Percentiles rank a stretch among this genome's conserved stretches.
phyloP scores from a whole-genome alignment of 805 yeast species.

The Candida taoyuanica region DNA sequence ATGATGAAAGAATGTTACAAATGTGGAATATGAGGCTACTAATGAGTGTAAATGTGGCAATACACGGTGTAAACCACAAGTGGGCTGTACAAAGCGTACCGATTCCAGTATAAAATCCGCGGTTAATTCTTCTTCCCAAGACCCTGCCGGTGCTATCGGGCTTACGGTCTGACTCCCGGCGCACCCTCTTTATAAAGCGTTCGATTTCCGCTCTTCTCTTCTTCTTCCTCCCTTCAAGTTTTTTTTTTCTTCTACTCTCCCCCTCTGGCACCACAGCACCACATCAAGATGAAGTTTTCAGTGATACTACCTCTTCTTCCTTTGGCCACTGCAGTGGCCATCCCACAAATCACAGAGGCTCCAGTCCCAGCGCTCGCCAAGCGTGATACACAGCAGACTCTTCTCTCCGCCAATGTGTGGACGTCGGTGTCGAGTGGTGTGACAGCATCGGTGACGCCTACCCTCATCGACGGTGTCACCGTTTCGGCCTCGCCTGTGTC shows the following conservation, averaged over 20 bases:
- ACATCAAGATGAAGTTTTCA: slow-evolving; percentile 12
- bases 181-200: too few relatives aligned
- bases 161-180: too few relatives aligned
- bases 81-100: too few relatives aligned
- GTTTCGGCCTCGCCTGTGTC: slow-evolving; percentile 36
- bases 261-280: neutral
- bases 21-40: neutral
- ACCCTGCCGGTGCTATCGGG: slow-evolving; percentile 12
- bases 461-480: slow-evolving; percentile 43
- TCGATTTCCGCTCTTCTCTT: neutral
- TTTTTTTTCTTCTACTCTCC: neutral
- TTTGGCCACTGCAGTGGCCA: slow-evolving; percentile 23
- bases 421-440: slow-evolving; percentile 31
- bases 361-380: slow-evolving; percentile 19
- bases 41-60: too few relatives aligned
- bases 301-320: slow-evolving; percentile 11
- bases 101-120: neutral
- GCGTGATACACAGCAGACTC: slow-evolving; percentile 20
- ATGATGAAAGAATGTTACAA: too few relatives aligned
- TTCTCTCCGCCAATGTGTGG: slow-evolving; percentile 30
- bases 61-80: too few relatives aligned
- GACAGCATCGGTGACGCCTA: slow-evolving; percentile 46
- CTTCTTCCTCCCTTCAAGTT: neutral
- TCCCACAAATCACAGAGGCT: slow-evolving; percentile 21
- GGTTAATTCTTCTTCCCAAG: neutral